phyloP scores from a whole-genome alignment of 2,329 filamentous ascomycete species.

The Exophiala lecanii-corni region DNA sequence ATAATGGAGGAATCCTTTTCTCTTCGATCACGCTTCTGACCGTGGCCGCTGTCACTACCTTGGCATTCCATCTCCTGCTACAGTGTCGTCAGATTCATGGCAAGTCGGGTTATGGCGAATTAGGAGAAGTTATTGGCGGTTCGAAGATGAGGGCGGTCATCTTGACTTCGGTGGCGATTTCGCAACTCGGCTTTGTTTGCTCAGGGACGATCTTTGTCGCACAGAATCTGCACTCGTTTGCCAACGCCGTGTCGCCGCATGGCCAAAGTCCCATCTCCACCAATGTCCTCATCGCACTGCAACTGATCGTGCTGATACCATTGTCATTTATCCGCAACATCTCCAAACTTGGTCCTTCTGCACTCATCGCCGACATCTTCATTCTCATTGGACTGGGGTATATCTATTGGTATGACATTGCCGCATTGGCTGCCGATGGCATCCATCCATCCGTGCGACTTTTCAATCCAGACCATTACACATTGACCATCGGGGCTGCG shows the following conservation, averaged over 20 bases:
- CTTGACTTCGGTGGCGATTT: conserved; percentile 65
- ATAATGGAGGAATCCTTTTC: conserved; percentile 72
- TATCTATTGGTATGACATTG: conserved; percentile 68
- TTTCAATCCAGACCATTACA: conserved; percentile 66
- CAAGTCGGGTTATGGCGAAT: conserved; percentile 65
- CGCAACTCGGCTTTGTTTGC: conserved; percentile 73
- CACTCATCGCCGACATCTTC: conserved; percentile 66
- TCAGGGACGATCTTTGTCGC: conserved; percentile 73
- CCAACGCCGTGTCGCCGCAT: conserved; percentile 57
- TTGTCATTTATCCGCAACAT: conserved; percentile 69
- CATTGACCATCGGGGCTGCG: conserved; percentile 66
- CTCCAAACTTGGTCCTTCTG: conserved; percentile 65
- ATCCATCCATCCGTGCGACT: conserved; percentile 58
- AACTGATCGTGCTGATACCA: conserved; percentile 61
- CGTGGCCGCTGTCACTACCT: conserved; percentile 62
- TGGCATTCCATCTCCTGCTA: conserved; percentile 68
- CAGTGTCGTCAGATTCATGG: conserved; percentile 60
- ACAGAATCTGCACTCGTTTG: conserved; percentile 66
- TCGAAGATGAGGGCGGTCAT: conserved; percentile 61
- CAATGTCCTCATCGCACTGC: conserved; percentile 59
- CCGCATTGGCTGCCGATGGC: conserved; percentile 51
- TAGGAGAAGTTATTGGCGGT: conserved; percentile 64
- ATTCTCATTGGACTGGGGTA: conserved; percentile 67
- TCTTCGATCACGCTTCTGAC: conserved; percentile 63
- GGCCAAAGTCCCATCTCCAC: conserved; percentile 48